phyloP scores from a whole-genome alignment of 495 filamentous ascomycete genomes.

The Immersiella caudata region DNA sequence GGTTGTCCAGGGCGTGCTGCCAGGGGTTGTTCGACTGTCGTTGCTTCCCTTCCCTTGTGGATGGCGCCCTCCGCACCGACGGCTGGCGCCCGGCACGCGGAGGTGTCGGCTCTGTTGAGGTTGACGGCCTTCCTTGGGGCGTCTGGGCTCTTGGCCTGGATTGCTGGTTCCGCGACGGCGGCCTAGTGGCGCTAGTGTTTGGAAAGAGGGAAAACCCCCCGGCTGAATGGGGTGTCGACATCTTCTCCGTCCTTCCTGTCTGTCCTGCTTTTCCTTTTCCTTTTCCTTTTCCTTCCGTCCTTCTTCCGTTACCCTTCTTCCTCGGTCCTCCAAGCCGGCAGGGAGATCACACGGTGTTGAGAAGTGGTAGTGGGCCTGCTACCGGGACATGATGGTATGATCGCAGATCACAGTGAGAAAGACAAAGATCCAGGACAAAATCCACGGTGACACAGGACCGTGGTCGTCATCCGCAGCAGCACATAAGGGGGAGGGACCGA shows the following conservation, averaged over 20 bases:
- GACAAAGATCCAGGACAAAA: background rate
- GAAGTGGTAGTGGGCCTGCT: conserved; percentile 23
- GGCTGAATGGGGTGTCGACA: conserved; percentile 40
- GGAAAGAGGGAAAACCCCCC: conserved; percentile 58
- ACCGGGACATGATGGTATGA: conserved; percentile 31
- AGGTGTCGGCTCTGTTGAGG: conserved; percentile 36
- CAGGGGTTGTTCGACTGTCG: conserved; percentile 39
- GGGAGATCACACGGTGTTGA: conserved; percentile 3
- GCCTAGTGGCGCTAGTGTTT: conserved; percentile 43
- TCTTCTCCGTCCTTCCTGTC: conserved; percentile 17
- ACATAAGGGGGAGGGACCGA: conserved; percentile 17
- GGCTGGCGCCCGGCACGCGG: conserved; percentile 39
- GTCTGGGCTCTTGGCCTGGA: conserved; percentile 42
- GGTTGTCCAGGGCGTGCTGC: conserved; percentile 37
- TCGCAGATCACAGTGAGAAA: conserved; percentile 21
- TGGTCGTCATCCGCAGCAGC: background rate
- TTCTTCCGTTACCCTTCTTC: background rate
- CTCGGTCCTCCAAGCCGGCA: conserved; percentile 8
- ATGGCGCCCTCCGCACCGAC: conserved; percentile 39
- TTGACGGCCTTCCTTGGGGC: conserved; percentile 41
- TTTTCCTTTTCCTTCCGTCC: conserved; percentile 8
- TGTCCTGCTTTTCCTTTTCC: background rate
- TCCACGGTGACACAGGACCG: background rate
- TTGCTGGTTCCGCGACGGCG: conserved; percentile 40
- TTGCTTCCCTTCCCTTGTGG: conserved; percentile 42